These are phyloP conservation scores for Hypoxylon cercidicola DNA, from an alignment of 495 filamentous ascomycete species.

Conservation along the genomic window DNA sequence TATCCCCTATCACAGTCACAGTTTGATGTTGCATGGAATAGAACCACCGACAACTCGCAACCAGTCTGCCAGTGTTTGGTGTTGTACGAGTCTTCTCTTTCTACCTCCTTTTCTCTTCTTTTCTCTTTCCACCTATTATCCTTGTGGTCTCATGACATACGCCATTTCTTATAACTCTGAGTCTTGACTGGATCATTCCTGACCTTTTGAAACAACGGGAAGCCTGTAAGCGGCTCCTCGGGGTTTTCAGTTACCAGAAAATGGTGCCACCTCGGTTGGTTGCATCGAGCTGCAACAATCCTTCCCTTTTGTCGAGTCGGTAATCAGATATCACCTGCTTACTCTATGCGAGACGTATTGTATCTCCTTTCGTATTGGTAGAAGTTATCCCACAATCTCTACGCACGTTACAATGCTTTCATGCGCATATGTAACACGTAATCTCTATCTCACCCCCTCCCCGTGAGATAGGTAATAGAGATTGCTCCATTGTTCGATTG, in stretches of 20 bases:
- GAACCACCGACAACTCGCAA: background rate
- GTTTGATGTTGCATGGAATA: no score
- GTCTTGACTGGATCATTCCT: slow-evolving; percentile 1
- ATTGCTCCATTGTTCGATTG: no score
- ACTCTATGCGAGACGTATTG: slow-evolving; percentile 8
- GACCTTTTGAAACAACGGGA: slow-evolving; percentile 4
- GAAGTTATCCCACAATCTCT: slow-evolving; percentile 4
- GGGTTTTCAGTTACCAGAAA: slow-evolving; percentile 7
- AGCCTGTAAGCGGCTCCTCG: slow-evolving; percentile 23
- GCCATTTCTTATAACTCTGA: slow-evolving; percentile 3
- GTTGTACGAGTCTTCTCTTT: no score
- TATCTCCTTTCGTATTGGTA: background rate
- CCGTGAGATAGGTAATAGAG: no score
- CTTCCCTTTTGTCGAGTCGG: slow-evolving; percentile 21
- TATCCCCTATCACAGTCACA: slow-evolving; percentile 11
- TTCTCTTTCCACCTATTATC: no score
- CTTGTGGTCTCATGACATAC: no score
- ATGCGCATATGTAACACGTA: background rate
- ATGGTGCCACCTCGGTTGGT: slow-evolving; percentile 7
- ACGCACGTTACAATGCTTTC: slow-evolving; percentile 1
- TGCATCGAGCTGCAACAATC: slow-evolving; percentile 17
- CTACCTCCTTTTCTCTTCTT: no score
- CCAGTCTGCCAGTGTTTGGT: no score
- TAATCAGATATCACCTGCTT: slow-evolving; percentile 20
- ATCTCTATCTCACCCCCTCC: no score